Base-by-base conservation (phyloP, 2,329 filamentous ascomycete genomes). In the Ophiostoma angusticollis region DNA sequence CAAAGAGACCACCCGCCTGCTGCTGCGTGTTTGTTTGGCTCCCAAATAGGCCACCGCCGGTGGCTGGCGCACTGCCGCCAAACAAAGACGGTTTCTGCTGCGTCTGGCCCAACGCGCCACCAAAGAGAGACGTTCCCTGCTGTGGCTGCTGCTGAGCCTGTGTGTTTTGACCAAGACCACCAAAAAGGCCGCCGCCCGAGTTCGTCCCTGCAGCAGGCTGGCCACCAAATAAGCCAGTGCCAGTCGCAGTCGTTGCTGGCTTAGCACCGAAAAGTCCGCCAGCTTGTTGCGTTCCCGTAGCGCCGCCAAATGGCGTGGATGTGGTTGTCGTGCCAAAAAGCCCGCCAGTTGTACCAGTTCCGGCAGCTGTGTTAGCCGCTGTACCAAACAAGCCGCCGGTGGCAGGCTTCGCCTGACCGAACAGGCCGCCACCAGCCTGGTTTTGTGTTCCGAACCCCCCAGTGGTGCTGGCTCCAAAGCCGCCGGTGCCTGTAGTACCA, bases 51-150 rank as follows among this genome's bases (percentile, higher is more conserved):
- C 74, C 59, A 31, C 61, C 59, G 6, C 65, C 63, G 12, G 63
- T 50, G 22, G 60, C 49, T 35, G 66, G 63, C 35, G 64, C 50
- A 35, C 56, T 53, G 6, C 59, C 56, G 13, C 67, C 70, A 45
- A 78, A 77, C 12, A 76, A 50, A n/a, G 65, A 61, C 4, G 73
- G 67, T 49, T 74, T 74, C 40, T 67, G 62, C 47, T 70, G 65
- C 51, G 64, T 64, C 49, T 74, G 70, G 32, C 57, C 67, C 54
- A 66, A 48, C 25, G 28, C 32, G 27, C 51, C 23, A 17, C 68
- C 65, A 45, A 78, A 76, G 6, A 78, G 29, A n/a, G 27, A 23
- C 6, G 39, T 35, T 1, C 49, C 17, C 31, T 37, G 30, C 62
- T 56, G 53, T 2, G 40, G 30, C 44, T 62, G 62, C 41, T 60